Base-by-base conservation (phyloP, 768 basidiomycete species). In the Astraeus odoratus region DNA sequence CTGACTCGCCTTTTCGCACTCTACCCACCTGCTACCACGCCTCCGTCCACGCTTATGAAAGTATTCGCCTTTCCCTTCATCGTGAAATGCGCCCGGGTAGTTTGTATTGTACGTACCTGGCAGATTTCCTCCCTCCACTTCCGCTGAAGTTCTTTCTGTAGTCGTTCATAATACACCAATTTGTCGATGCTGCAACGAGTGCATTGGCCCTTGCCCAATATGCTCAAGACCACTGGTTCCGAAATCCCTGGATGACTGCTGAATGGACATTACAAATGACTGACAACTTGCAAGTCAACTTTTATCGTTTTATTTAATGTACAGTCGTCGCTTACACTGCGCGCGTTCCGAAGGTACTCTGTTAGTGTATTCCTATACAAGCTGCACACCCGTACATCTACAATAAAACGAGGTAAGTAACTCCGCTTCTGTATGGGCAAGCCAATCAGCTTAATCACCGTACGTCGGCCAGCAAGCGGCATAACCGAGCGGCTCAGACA, bases 1-100 rank as follows among this genome's bases (percentile, higher is more conserved):
- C 35, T 68, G 27, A 54, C 68, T 42, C 59, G 70, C 0, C 57
- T 71, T 6, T 47, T 61, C 25, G 63, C 64, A 1, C 61, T 71
- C 6, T 70, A 62, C 42, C 68, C 69, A 2, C 50, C 53, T 1
- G 46, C 39, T 3, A 31, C 39, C 2, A 60, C 60, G 1, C 46
- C 58, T 1, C 42, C 20, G 36, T 39, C 27, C 4, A 51, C 36
- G 0, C 37, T 58, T 7, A 12, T 58, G 9, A 39, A 45, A 4
- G 53, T 71, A 5, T 57, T 68, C 12, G 52, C 48, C 0, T 56
- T 65, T 18, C 60, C 64, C 1, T 27, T 60, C 1, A n/a, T 63
- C 1, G 51, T 66, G 33, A 68, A 68, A 48, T 48, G 56, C 12
- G 60, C 52, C 4, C 59, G 70, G 7, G 48, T 64, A 18, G 45